Evolutionary conservation across 2,329 filamentous ascomycete species (phyloP), one percentile per base, ranked within the genome.

Genomic region (Calonectria hawksworthii): DNA sequence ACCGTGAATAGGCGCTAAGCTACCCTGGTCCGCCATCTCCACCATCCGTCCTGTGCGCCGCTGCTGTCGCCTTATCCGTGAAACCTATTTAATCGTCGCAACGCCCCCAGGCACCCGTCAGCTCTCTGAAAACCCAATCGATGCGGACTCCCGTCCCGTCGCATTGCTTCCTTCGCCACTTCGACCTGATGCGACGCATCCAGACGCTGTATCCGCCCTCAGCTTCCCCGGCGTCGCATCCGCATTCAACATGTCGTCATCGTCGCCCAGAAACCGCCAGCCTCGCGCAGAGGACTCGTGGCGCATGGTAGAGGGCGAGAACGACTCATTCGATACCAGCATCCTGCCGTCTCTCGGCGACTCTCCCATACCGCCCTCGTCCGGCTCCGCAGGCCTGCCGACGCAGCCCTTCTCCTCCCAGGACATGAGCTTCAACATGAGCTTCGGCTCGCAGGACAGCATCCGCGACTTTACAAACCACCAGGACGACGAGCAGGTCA

Each of bases 251-350:
- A 82, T 82, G 80, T 74, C 72, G 63, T 70, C 78, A 56, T 75
- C 73, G 65, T 76, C 78, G 67, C 74, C 78, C 73, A 75, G 76
- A 72, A 74, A 75, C 26, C 78, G 78, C 75, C 75, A 79, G 69
- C 70, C 80, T 72, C 71, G 80, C 44, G 85, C 90, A 52, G 89
- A 90, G 76, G 87, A 88, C 76, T 92, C 90, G 26, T 92, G 90
- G 90, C 90, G 90, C 78, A 87, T 92, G 84, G 90, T 92, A 16
- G 90, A 92, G 73, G 90, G 89, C 80, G 90, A 92, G 71, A 88
- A 92, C 81, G 90, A 92, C 80, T 91, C 89, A 79, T 92, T 92
- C 80, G 90, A 91, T 77, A 91, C 90, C 8, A 88, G 88, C 13
- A 85, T 91, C 69, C 83, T 91, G 21, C 87, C 88, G 10, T 86